These are phyloP conservation scores for Botrytis medusae DNA, from an alignment of 2,329 filamentous ascomycete species.

Conservation along the genomic window DNA sequence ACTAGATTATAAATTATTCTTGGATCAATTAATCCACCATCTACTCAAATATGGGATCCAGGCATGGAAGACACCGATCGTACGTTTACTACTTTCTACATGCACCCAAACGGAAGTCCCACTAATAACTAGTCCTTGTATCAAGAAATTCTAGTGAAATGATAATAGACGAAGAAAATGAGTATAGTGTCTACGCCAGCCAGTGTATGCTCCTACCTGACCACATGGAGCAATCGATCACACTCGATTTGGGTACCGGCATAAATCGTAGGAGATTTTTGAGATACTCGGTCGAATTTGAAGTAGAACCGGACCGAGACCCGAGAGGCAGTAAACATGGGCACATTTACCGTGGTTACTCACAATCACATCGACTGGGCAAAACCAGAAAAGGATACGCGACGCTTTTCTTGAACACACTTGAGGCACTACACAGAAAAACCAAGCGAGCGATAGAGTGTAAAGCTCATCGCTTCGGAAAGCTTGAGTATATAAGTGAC, in stretches of 20 bases:
- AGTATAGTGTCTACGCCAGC: neutral
- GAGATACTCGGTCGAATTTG: neutral
- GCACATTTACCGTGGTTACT: neutral
- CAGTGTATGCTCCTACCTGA: neutral
- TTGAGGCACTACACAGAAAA: neutral
- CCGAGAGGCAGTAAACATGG: neutral
- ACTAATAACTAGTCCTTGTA: neutral
- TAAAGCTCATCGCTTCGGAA: neutral
- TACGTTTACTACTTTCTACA: neutral
- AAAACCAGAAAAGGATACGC: neutral
- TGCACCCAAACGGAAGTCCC: neutral
- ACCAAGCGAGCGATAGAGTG: no score
- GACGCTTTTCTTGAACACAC: neutral
- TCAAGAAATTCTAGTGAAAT: neutral
- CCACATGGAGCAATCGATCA: neutral
- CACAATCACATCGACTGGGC: slow-evolving; percentile 4
- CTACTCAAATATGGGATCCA: neutral
- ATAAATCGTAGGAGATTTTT: no score
- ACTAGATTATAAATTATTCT: neutral
- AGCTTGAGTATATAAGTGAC: neutral
- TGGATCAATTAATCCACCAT: neutral
- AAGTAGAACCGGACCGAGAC: neutral
- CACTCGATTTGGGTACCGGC: neutral
- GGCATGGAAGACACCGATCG: neutral
- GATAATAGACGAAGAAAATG: neutral